Evolutionary conservation across 805 yeast species (phyloP).

Genomic region (Candida ovalis): DNA sequence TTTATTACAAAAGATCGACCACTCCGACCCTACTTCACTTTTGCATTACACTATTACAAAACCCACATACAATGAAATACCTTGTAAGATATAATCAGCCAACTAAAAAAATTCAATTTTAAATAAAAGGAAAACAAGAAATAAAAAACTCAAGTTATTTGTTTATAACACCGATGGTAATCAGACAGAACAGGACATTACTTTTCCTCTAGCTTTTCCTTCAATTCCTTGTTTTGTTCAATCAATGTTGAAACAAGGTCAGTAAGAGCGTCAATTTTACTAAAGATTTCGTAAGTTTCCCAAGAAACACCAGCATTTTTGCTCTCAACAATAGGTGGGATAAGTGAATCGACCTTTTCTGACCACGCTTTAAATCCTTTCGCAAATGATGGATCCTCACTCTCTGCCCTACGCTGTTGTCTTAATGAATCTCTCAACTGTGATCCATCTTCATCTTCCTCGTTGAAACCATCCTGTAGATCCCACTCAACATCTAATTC

Average conservation of each 20-base stretch:
- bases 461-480: conserved; percentile 67
- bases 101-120: too few relatives aligned
- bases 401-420: conserved; percentile 60
- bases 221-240: conserved; percentile 22
- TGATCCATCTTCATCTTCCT: conserved; percentile 28
- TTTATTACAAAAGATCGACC: too few relatives aligned
- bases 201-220: conserved; percentile 4
- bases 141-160: too few relatives aligned
- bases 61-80: too few relatives aligned
- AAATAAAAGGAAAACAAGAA: too few relatives aligned
- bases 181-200: background rate
- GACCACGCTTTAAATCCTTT: conserved; percentile 49
- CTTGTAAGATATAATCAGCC: too few relatives aligned
- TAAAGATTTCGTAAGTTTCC: conserved; percentile 56
- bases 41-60: too few relatives aligned
- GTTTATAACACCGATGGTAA: background rate
- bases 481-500: conserved; percentile 80
- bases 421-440: conserved; percentile 38
- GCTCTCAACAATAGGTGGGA: conserved; percentile 60
- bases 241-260: conserved; percentile 37
- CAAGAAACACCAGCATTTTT: conserved; percentile 53
- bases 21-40: too few relatives aligned
- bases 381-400: conserved; percentile 64
- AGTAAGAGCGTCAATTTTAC: conserved; percentile 46
- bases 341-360: conserved; percentile 41